phyloP scores from a whole-genome alignment of 2,329 filamentous ascomycete genomes.

The Stagonosporopsis tanaceti region DNA sequence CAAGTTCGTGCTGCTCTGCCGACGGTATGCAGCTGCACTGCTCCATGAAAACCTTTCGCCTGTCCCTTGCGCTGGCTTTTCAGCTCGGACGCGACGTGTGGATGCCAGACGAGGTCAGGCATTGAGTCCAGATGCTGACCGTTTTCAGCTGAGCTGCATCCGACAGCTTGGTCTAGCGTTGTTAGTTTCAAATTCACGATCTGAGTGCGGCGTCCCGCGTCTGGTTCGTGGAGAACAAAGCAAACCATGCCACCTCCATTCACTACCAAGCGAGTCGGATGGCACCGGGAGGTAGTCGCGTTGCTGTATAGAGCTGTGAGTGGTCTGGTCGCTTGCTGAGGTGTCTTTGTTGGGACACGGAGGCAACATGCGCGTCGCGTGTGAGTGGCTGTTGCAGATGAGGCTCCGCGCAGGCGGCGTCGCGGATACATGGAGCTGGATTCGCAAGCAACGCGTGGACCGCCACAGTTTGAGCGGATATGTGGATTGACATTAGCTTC shows the following conservation, averaged over 20 bases:
- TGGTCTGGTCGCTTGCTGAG: constrained; percentile 9
- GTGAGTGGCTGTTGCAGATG: constrained; percentile 7
- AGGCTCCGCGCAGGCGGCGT: constrained; percentile 19
- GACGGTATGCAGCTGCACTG: constrained; percentile 3
- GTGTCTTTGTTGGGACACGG: constrained; percentile 16
- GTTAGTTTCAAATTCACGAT: constrained; percentile 7
- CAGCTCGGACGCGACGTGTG: background rate
- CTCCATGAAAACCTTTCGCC: background rate
- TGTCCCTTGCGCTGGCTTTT: background rate
- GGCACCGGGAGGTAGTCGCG: background rate
- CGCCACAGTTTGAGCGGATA: constrained; percentile 5
- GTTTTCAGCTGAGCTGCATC: constrained; percentile 17
- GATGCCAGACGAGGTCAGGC: background rate
- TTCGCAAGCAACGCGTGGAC: constrained; percentile 14
- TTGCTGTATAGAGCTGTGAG: constrained; percentile 7
- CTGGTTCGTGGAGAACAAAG: constrained; percentile 16
- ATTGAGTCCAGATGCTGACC: constrained; percentile 9
- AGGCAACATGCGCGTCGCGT: background rate
- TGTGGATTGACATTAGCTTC: background rate
- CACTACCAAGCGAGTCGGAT: constrained; percentile 9
- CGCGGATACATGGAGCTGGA: constrained; percentile 15
- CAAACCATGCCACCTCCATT: background rate
- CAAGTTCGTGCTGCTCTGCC: background rate
- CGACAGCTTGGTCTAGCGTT: constrained; percentile 9
- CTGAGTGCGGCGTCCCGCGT: constrained; percentile 3